phyloP scores from a whole-genome alignment of 495 filamentous ascomycete genomes.

The Oidiodendron maius region DNA sequence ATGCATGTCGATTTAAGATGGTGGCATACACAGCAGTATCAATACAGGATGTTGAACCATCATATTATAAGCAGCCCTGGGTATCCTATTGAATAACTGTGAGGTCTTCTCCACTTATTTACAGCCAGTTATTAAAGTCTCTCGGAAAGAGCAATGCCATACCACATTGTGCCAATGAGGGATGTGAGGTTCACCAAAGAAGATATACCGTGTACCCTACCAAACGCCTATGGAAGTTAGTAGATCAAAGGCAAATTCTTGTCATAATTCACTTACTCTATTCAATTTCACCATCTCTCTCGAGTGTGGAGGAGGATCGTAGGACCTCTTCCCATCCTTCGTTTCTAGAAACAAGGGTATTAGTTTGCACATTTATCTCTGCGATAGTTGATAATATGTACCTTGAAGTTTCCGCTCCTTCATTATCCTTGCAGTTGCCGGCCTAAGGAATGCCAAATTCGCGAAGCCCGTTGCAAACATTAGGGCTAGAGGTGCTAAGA shows the following conservation, averaged over 20 bases:
- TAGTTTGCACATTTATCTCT: slow-evolving; percentile 1
- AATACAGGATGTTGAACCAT: too few relatives aligned
- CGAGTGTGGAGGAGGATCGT: slow-evolving; percentile 67
- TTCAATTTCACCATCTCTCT: slow-evolving; percentile 79
- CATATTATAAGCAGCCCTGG: too few relatives aligned
- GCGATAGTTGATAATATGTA: slow-evolving; percentile 22
- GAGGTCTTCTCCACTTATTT: too few relatives aligned
- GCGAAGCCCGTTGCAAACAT: slow-evolving; percentile 57
- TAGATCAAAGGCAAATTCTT: not conserved
- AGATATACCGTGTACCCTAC: slow-evolving; percentile 69
- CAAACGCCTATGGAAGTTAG: slow-evolving; percentile 44
- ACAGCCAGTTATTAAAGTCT: slow-evolving; percentile 10
- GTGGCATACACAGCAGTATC: too few relatives aligned
- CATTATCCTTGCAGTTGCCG: slow-evolving; percentile 67
- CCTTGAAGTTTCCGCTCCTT: slow-evolving; percentile 69
- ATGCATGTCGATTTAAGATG: too few relatives aligned
- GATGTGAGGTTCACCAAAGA: slow-evolving; percentile 67
- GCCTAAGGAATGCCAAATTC: slow-evolving; percentile 65
- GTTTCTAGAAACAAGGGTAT: slow-evolving; percentile 40
- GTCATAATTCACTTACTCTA: slow-evolving; percentile 28
- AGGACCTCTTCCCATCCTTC: slow-evolving; percentile 75
- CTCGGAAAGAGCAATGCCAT: slow-evolving; percentile 49
- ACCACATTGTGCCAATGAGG: slow-evolving; percentile 60
- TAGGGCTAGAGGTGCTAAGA: slow-evolving; percentile 58
- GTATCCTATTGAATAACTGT: too few relatives aligned